Evolutionary conservation across 1,139 yeast species (phyloP).

Genomic region (Pichia sp.): DNA sequence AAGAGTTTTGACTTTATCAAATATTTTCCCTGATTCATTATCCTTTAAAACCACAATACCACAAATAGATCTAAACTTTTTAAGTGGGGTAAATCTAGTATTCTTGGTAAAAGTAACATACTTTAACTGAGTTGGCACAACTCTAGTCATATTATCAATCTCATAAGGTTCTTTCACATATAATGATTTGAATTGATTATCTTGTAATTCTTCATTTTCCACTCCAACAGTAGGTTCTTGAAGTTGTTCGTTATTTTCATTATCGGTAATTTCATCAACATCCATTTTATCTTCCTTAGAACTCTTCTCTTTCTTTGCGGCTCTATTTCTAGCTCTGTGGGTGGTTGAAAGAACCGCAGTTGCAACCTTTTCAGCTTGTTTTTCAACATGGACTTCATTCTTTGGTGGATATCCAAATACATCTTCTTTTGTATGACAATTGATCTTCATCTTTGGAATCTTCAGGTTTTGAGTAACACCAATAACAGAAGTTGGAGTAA

Average conservation of each 20-base stretch:
- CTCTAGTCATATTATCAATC: slow-evolving; percentile 76
- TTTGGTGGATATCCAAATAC: slow-evolving; percentile 88
- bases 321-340: slow-evolving; percentile 85
- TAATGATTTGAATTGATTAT: slow-evolving; percentile 23
- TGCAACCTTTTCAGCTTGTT: slow-evolving; percentile 82
- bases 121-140: slow-evolving; percentile 84
- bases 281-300: slow-evolving; percentile 38
- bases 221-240: slow-evolving; percentile 20
- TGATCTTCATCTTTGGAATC: slow-evolving; percentile 77
- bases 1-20: slow-evolving; percentile 71
- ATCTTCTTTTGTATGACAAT: slow-evolving; percentile 76
- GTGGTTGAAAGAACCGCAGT: slow-evolving; percentile 95
- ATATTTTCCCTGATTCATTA: slow-evolving; percentile 57
- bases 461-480: slow-evolving; percentile 83
- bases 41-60: slow-evolving; percentile 82
- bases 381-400: slow-evolving; percentile 70
- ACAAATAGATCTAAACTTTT: slow-evolving; percentile 69
- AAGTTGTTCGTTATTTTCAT: slow-evolving; percentile 17
- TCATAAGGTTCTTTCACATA: slow-evolving; percentile 54
- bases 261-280: slow-evolving; percentile 28
- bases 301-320: slow-evolving; percentile 61
- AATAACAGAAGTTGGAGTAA: slow-evolving; percentile 85
- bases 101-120: slow-evolving; percentile 73
- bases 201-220: slow-evolving; percentile 21
- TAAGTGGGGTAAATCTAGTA: slow-evolving; percentile 76